Evolutionary conservation across 345 rosid genomes (phyloP).

Genomic region (Mercurialis annua): DNA sequence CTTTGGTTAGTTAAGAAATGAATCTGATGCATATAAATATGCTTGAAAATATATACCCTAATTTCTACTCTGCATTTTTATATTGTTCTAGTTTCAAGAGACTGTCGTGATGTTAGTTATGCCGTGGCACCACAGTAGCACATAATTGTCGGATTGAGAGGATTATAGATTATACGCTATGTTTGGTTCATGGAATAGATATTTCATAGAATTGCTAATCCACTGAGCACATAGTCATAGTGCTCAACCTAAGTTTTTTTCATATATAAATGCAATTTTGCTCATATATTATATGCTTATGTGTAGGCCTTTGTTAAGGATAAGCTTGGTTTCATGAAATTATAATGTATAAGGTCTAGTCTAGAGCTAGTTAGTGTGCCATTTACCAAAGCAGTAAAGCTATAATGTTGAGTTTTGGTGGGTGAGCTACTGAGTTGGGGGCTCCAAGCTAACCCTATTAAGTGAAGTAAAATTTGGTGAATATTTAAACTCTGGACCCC

Average conservation of each 20-base stretch:
- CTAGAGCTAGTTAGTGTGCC: neutral
- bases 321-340: slow-evolving; percentile 6
- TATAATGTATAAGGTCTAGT: too few species aligned
- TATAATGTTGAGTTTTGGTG: slow-evolving; percentile 1
- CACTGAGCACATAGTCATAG: too few species aligned
- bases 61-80: neutral
- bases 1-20: slow-evolving; percentile 13
- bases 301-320: neutral
- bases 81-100: neutral
- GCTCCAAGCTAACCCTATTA: slow-evolving; percentile 18
- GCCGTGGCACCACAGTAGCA: neutral
- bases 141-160: neutral
- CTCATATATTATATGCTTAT: too few species aligned
- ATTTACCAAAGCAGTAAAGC: neutral
- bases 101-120: neutral
- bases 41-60: neutral
- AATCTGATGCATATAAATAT: slow-evolving; percentile 7
- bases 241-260: too few species aligned
- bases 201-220: too few species aligned
- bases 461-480: neutral
- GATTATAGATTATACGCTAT: neutral
- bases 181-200: too few species aligned
- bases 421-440: slow-evolving; percentile 2
- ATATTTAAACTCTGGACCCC: neutral
- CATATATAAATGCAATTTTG: too few species aligned